Evolutionary conservation across 2,329 filamentous ascomycete genomes (phyloP).

Genomic region (Didymella keratinophila): DNA sequence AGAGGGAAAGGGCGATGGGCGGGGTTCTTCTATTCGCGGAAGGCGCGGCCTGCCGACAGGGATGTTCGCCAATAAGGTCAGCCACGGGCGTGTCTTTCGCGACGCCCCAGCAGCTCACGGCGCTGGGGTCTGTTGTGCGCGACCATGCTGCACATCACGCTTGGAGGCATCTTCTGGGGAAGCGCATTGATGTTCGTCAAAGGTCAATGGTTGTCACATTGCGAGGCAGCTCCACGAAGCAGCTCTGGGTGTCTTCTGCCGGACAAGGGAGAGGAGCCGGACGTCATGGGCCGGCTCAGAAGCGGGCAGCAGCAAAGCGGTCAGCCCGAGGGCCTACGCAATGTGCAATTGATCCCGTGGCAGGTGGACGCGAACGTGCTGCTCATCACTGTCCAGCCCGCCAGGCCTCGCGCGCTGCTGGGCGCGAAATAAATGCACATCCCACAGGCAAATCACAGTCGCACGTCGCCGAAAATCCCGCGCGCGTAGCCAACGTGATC

Average conservation of each 20-base stretch:
- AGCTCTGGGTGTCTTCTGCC: background rate
- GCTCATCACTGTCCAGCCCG: conserved; percentile 3
- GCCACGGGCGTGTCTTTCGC: conserved; percentile 20
- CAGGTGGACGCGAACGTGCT: conserved; percentile 18
- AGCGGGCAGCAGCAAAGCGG: conserved; percentile 17
- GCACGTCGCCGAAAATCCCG: conserved; percentile 28
- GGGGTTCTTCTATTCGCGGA: conserved; percentile 30
- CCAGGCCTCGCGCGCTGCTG: conserved; percentile 7
- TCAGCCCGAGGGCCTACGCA: conserved; percentile 21
- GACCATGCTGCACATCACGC: conserved; percentile 19
- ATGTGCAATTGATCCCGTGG: conserved; percentile 13
- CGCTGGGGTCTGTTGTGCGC: conserved; percentile 6
- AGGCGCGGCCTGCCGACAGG: conserved; percentile 23
- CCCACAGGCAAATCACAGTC: conserved; percentile 43
- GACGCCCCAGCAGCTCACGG: conserved; percentile 11
- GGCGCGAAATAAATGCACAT: conserved; percentile 25
- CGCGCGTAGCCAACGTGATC: conserved; percentile 46
- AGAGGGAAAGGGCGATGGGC: conserved; percentile 32
- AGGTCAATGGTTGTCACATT: too few relatives aligned
- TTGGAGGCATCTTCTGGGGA: background rate
- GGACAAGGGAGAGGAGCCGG: conserved; percentile 18
- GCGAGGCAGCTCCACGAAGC: too few relatives aligned
- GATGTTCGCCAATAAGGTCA: conserved; percentile 30
- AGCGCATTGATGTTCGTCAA: background rate
- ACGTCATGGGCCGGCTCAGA: conserved; percentile 18